Evolutionary conservation across 2,329 filamentous ascomycete genomes (phyloP).

Genomic region (Byssothecium circinans): DNA sequence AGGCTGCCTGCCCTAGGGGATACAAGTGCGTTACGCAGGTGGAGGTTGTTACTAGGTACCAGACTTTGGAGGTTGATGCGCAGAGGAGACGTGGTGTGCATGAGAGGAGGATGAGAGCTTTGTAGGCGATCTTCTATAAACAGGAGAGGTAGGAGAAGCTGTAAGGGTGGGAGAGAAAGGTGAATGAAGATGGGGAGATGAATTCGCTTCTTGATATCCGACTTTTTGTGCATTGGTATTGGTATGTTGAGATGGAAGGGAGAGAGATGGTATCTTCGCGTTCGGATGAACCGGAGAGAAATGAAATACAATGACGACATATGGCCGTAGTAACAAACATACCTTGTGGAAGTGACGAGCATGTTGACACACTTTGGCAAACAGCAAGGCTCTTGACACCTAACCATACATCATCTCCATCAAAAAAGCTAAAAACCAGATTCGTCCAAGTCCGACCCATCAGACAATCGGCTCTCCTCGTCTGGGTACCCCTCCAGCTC

Average conservation of each 20-base stretch:
- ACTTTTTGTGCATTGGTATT: background rate
- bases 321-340: too few relatives aligned
- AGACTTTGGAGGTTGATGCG: background rate
- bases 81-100: background rate
- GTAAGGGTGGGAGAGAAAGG: background rate
- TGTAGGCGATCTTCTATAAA: background rate
- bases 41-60: background rate
- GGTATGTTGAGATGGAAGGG: background rate
- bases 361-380: too few relatives aligned
- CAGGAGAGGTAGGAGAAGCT: background rate
- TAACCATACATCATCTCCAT: too few relatives aligned
- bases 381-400: too few relatives aligned
- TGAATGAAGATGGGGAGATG: background rate
- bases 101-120: background rate
- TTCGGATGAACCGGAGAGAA: too few relatives aligned
- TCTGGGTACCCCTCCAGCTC: too few relatives aligned
- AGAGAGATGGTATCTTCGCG: background rate
- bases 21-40: constrained; percentile 10
- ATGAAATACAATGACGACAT: too few relatives aligned
- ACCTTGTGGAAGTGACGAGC: too few relatives aligned
- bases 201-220: constrained; percentile 1
- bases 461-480: too few relatives aligned
- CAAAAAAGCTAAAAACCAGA: too few relatives aligned
- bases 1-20: constrained; percentile 6
- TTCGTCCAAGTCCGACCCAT: too few relatives aligned